Conservation (phyloP, 2,329 filamentous ascomycete genomes). For the Pyricularia pennisetigena region DNA sequence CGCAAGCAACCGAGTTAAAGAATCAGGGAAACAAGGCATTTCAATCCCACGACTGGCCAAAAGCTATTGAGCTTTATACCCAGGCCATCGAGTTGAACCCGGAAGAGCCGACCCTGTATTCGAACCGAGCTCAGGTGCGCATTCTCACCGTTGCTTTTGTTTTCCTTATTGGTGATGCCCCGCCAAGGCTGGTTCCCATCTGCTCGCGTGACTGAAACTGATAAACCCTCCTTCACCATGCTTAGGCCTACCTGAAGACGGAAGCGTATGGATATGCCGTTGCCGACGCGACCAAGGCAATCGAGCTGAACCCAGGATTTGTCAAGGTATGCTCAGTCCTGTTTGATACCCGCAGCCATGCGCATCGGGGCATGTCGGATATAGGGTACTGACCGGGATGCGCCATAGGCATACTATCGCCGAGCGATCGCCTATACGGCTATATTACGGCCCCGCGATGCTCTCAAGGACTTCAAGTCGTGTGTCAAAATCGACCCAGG, state of each 20-base stretch:
- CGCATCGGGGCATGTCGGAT: background rate
- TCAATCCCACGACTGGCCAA: constrained; percentile 73
- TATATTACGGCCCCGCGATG: constrained; percentile 80
- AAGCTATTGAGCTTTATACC: constrained; percentile 73
- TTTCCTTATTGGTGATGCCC: constrained; percentile 2
- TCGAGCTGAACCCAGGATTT: constrained; percentile 80
- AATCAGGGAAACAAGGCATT: constrained; percentile 94
- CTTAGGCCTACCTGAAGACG: constrained; percentile 83
- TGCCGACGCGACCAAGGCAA: constrained; percentile 79
- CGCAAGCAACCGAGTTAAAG: constrained; percentile 76
- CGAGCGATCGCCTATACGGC: constrained; percentile 86
- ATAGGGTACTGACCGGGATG: constrained; percentile 3
- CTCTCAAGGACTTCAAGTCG: constrained; percentile 83
- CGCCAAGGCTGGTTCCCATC: constrained; percentile 3
- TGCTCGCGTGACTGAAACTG: constrained; percentile 37
- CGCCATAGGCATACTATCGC: constrained; percentile 75
- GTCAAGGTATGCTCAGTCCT: constrained; percentile 60
- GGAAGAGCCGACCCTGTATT: constrained; percentile 81
- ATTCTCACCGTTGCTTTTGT: constrained; percentile 4
- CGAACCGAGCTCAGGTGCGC: constrained; percentile 86
- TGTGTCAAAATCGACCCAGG: constrained; percentile 78
- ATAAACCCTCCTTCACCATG: background rate
- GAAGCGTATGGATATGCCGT: constrained; percentile 93
- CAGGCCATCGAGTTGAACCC: constrained; percentile 80
- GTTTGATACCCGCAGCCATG: background rate